A percentile compares a stretch with the other conserved stretches of the same genome.
phyloP scores from a whole-genome alignment of 2,329 filamentous ascomycete genomes.

The Biscogniauxia marginata region DNA sequence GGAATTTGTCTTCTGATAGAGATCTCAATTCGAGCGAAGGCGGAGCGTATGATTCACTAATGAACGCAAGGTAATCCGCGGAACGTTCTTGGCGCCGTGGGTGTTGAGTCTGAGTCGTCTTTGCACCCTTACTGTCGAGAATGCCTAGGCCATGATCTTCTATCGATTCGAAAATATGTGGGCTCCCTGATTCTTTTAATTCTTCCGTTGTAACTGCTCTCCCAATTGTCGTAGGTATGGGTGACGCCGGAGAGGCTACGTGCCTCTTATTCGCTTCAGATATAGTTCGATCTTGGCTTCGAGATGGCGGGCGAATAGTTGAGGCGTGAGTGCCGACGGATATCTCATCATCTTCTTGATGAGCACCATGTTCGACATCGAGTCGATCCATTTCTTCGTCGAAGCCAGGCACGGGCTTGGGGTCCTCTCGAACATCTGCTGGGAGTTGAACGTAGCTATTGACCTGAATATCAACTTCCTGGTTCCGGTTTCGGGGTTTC shows the following conservation, averaged over 20 bases:
- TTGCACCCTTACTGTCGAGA: background rate
- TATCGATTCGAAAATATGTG: background rate
- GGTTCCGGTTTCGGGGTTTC: slow-evolving; percentile 2
- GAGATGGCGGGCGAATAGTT: slow-evolving; percentile 25
- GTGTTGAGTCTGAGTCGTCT: slow-evolving; percentile 9
- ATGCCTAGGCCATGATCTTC: background rate
- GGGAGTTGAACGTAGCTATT: slow-evolving; percentile 14
- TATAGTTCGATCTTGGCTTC: slow-evolving; percentile 12
- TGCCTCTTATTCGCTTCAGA: slow-evolving; percentile 10
- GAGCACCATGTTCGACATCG: slow-evolving; percentile 4
- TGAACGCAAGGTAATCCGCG: slow-evolving; percentile 31
- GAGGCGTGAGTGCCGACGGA: slow-evolving; percentile 26
- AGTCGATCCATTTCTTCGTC: background rate
- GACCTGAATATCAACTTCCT: slow-evolving; percentile 9
- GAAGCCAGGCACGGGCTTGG: slow-evolving; percentile 1
- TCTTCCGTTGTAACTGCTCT: slow-evolving; percentile 12
- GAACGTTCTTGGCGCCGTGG: slow-evolving; percentile 20
- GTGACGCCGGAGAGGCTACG: slow-evolving; percentile 12
- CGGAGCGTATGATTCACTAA: slow-evolving; percentile 30
- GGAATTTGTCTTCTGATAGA: slow-evolving; percentile 18
- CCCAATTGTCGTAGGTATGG: slow-evolving; percentile 13
- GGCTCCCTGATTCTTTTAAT: too few species aligned
- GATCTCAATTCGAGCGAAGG: slow-evolving; percentile 28
- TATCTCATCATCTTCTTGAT: slow-evolving; percentile 22
- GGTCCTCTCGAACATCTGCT: slow-evolving; percentile 11